Conservation (phyloP, 192 early-diverging fungal genomes). For the Kappamyces sp. region DNA sequence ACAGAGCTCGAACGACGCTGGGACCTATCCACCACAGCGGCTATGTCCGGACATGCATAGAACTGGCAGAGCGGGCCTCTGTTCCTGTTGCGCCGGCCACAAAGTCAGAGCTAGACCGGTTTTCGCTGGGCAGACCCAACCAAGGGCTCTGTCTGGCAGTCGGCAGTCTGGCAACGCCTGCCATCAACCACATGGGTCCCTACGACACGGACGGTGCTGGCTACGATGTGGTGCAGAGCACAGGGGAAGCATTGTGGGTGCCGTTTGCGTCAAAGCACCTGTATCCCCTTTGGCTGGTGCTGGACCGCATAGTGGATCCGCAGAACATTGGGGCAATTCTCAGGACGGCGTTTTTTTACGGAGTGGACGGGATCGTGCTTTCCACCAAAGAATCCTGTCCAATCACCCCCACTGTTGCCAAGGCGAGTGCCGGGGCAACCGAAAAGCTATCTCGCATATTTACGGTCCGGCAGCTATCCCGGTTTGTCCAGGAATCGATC, state of each 20-base stretch:
- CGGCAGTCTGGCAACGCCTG: not conserved
- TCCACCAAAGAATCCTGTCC: constrained; percentile 38
- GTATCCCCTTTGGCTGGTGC: constrained; percentile 7
- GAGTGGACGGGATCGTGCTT: constrained; percentile 58
- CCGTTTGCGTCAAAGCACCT: not conserved
- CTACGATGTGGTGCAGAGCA: not conserved
- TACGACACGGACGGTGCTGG: not conserved
- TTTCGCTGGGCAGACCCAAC: not conserved
- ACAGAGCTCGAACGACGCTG: not conserved
- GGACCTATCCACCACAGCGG: no score
- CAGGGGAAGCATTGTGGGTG: no score
- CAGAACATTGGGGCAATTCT: constrained; percentile 71
- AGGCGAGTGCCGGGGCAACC: constrained; percentile 64
- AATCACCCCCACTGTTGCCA: constrained; percentile 54
- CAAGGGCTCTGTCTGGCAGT: not conserved
- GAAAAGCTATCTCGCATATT: constrained; percentile 50
- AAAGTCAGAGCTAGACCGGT: not conserved
- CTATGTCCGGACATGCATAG: no score
- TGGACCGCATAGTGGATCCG: constrained; percentile 31
- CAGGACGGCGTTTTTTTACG: constrained; percentile 58
- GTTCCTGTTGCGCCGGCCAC: not conserved
- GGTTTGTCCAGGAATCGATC: constrained; percentile 31
- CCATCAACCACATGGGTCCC: not conserved
- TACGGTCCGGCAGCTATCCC: constrained; percentile 15
- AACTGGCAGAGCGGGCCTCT: not conserved